Evolutionary conservation across 441 rosid species (phyloP).

Genomic region (Jatropha podagrica): DNA sequence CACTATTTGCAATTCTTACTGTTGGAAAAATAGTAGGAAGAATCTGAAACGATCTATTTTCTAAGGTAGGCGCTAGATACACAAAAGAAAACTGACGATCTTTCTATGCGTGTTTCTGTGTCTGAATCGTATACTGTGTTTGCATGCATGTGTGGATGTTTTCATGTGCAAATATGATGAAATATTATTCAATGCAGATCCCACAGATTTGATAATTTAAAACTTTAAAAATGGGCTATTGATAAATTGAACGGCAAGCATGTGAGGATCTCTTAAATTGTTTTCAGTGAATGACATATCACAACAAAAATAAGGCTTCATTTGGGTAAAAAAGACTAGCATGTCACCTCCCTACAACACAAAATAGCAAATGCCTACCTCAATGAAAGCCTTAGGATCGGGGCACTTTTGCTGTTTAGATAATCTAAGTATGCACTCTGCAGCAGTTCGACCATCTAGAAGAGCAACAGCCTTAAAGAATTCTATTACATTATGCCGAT

Average conservation of each 20-base stretch:
- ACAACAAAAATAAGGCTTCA: background rate
- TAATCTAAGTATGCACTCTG: slow-evolving; percentile 68
- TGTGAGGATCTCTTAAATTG: background rate
- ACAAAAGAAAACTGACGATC: no score
- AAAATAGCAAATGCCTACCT: slow-evolving; percentile 42
- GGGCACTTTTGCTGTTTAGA: slow-evolving; percentile 96
- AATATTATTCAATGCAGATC: background rate
- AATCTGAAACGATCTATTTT: no score
- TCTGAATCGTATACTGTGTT: no score
- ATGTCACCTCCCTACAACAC: background rate
- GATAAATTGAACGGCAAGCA: background rate
- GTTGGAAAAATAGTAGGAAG: background rate
- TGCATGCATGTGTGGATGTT: background rate
- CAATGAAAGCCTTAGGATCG: slow-evolving; percentile 83
- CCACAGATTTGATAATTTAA: background rate
- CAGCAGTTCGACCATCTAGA: slow-evolving; percentile 96
- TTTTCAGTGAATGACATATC: background rate
- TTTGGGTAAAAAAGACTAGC: background rate
- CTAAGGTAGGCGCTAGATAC: background rate
- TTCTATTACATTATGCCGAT: slow-evolving; percentile 75
- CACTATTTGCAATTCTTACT: background rate
- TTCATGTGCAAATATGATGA: background rate
- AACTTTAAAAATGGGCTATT: background rate
- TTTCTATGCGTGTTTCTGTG: background rate
- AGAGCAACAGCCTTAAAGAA: slow-evolving; percentile 94